Evolutionary conservation across 1,284 basidiomycete species (phyloP).

Genomic region (Heliocybe sulcata): DNA sequence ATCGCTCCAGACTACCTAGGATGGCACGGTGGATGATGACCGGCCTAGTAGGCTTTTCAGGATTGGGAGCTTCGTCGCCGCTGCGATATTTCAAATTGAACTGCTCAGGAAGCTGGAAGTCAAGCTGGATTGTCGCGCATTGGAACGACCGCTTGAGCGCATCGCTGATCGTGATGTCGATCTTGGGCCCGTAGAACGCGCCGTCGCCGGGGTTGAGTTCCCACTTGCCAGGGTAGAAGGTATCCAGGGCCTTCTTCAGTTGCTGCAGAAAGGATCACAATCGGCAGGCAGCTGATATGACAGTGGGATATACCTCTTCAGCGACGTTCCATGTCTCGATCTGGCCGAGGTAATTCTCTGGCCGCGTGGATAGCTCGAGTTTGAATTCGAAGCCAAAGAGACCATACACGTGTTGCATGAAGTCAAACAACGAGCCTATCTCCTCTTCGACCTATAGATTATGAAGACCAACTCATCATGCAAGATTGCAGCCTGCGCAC

Average conservation of each 20-base stretch:
- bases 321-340: constrained; percentile 89
- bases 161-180: constrained; percentile 96
- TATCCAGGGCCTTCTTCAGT: constrained; percentile 81
- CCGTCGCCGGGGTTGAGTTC: constrained; percentile 94
- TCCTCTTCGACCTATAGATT: constrained; percentile 75
- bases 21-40: constrained; percentile 99
- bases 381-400: constrained; percentile 98
- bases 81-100: constrained; percentile 94
- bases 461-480: neutral
- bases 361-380: constrained; percentile 93
- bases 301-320: constrained; percentile 51
- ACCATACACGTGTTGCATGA: constrained; percentile 92
- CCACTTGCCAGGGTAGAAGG: constrained; percentile 88
- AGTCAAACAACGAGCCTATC: constrained; percentile 86
- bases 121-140: constrained; percentile 98
- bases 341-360: constrained; percentile 90
- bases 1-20: constrained; percentile 90
- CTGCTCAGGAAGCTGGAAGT: constrained; percentile 98
- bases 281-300: neutral
- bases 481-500: constrained; percentile 25
- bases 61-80: constrained; percentile 52
- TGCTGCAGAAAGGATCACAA: constrained; percentile 40
- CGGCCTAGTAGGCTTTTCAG: constrained; percentile 66
- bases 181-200: constrained; percentile 96
- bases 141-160: constrained; percentile 93